phyloP scores from a whole-genome alignment of 2,329 filamentous ascomycete genomes.

The Colletotrichum sp. region DNA sequence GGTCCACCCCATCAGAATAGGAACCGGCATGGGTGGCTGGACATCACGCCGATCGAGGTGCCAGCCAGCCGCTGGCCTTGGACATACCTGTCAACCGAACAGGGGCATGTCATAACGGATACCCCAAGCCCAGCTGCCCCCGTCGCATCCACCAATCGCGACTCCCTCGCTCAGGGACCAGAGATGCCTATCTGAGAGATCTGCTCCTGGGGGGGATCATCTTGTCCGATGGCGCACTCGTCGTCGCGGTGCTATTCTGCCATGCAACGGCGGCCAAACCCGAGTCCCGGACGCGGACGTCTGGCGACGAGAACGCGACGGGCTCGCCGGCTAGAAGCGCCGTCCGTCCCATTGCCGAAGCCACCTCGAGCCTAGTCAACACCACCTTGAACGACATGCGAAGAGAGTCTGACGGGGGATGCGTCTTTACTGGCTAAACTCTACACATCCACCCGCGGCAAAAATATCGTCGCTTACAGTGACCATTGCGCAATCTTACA shows the following conservation, averaged over 20 bases:
- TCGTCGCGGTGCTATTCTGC: background rate
- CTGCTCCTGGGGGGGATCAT: background rate
- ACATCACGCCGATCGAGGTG: background rate
- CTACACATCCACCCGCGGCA: background rate
- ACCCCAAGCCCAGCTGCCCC: background rate
- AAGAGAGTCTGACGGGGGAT: background rate
- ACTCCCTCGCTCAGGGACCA: background rate
- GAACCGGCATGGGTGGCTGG: background rate
- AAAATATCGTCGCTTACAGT: background rate
- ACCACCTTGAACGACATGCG: background rate
- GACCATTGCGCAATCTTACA: slow-evolving; percentile 1
- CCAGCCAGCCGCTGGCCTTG: background rate
- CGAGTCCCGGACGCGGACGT: background rate
- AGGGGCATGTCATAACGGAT: slow-evolving; percentile 10
- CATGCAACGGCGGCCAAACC: background rate
- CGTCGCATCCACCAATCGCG: background rate
- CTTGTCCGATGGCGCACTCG: slow-evolving; percentile 3
- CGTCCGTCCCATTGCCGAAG: background rate
- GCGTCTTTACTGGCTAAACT: background rate
- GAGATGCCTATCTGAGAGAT: background rate
- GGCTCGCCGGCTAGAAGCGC: background rate
- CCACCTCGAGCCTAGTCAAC: background rate
- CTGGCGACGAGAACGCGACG: background rate
- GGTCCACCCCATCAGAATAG: background rate
- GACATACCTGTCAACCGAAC: background rate